Conservation (phyloP, 208 protist species). For the Entamoeba moshkovskii region DNA sequence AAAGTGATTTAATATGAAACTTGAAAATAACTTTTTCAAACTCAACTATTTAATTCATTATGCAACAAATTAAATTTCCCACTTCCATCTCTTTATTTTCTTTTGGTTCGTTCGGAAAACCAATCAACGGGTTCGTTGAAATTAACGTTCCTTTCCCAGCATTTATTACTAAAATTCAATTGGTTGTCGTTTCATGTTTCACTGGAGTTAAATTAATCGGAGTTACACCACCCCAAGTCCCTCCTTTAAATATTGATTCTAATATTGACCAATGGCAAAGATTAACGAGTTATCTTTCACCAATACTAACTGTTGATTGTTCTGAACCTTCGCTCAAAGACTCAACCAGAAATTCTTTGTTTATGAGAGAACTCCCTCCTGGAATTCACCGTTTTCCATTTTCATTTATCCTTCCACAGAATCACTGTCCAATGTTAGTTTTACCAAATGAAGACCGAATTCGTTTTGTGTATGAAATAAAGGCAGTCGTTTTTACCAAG, state of each 20-base stretch:
- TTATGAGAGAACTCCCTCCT: background rate
- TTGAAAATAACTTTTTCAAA: too few relatives aligned
- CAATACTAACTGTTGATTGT: background rate
- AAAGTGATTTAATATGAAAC: too few relatives aligned
- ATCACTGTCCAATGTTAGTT: background rate
- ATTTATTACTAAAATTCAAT: background rate
- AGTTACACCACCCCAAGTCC: background rate
- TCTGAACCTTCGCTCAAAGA: too few relatives aligned
- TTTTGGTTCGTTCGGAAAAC: background rate
- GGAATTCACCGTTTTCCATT: background rate
- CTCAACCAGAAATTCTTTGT: background rate
- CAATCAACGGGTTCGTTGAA: background rate
- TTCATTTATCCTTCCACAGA: background rate
- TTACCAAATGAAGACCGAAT: background rate
- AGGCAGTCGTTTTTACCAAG: background rate
- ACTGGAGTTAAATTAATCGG: background rate
- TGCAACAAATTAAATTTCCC: background rate
- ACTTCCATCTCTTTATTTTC: background rate
- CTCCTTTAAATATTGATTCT: background rate
- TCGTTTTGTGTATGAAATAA: background rate
- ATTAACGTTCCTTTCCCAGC: background rate
- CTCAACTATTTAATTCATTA: background rate
- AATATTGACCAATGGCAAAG: background rate
- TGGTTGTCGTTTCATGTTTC: background rate
- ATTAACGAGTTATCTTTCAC: background rate